A percentile compares a stretch with the other conserved stretches of the same genome.
phyloP scores from a whole-genome alignment of 2,329 filamentous ascomycete genomes.

The Zymoseptoria pseudotritici region DNA sequence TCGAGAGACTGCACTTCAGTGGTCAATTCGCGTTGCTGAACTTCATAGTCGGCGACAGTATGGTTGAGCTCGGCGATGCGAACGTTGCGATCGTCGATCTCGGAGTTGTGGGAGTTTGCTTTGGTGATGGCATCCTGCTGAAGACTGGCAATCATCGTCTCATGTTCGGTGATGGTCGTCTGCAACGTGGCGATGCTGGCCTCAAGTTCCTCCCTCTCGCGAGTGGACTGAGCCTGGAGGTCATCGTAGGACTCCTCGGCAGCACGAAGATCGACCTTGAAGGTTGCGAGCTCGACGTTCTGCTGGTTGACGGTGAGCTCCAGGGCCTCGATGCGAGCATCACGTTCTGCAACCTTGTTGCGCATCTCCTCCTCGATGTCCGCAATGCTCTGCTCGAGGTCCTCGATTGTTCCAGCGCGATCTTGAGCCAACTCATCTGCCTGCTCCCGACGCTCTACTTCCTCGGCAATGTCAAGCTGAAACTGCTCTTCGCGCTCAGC shows the following conservation, averaged over 20 bases:
- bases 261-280: slow-evolving; percentile 20
- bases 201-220: slow-evolving; percentile 21
- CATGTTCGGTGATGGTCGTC: slow-evolving; percentile 18
- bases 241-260: slow-evolving; percentile 17
- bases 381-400: slow-evolving; percentile 31
- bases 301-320: slow-evolving; percentile 20
- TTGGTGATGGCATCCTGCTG: slow-evolving; percentile 18
- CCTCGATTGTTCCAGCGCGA: slow-evolving; percentile 29
- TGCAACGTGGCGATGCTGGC: slow-evolving; percentile 21
- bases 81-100: slow-evolving; percentile 29
- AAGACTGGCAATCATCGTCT: slow-evolving; percentile 20
- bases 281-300: slow-evolving; percentile 20
- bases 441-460: slow-evolving; percentile 32
- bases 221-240: slow-evolving; percentile 9
- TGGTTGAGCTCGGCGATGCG: slow-evolving; percentile 27
- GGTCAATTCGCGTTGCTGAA: slow-evolving; percentile 20
- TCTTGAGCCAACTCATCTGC: slow-evolving; percentile 32
- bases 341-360: slow-evolving; percentile 22
- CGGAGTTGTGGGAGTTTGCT: slow-evolving; percentile 23
- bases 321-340: slow-evolving; percentile 25
- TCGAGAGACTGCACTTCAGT: slow-evolving; percentile 27
- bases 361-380: slow-evolving; percentile 26
- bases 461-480: slow-evolving; percentile 32
- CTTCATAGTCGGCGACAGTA: slow-evolving; percentile 14
- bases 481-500: slow-evolving; percentile 35